Evolutionary conservation across 805 yeast genomes (phyloP), one percentile per base, ranked within the genome.

Genomic region (Metahyphopichia silvanorum): DNA sequence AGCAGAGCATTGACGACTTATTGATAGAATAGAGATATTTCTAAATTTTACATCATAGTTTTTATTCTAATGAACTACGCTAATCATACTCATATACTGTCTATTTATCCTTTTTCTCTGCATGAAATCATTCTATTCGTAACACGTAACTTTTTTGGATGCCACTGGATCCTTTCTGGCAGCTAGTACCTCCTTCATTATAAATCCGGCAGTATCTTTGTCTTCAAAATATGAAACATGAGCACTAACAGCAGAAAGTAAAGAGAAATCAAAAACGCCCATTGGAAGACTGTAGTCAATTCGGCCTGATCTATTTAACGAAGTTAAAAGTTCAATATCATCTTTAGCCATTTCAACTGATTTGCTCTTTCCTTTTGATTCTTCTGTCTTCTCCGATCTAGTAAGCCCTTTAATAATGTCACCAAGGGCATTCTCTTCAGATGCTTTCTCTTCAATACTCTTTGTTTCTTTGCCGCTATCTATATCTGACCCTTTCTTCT

Each of bases 161-260:
- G 43, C 49, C 3, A 59, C 53, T 5, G 53, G 49, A 6, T 46
- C 42, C n/a, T 41, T 32, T 10, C 45, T 35, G 13, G 44, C 27
- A 11, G 51, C 37, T 22, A 66, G 46, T 1, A 83, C 51, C 50
- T 87, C 88, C 29, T 66, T 68, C 51, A 89, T 57, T 4, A 91
- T 55, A 45, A 91, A 89, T 1, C 82, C 82, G 0, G 94, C 88
- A 22, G 91, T 79, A 47, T 88, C 88, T 31, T 77, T 71, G 45
- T 87, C 95, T 51, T 87, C 95, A 53, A 91, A 82, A 55, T 91
- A 91, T 29, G 86, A 78, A 10, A 86, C 78, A 56, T 91, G 98
- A 0, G 98, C 93, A 31, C 85, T 85, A 6, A 91, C 66, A 0
- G 95, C 93, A 3, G 87, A 75, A 8, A 91, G 68, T 21, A 87